Base-by-base conservation (phyloP, 495 filamentous ascomycete species). In the Penicillium nucicola region DNA sequence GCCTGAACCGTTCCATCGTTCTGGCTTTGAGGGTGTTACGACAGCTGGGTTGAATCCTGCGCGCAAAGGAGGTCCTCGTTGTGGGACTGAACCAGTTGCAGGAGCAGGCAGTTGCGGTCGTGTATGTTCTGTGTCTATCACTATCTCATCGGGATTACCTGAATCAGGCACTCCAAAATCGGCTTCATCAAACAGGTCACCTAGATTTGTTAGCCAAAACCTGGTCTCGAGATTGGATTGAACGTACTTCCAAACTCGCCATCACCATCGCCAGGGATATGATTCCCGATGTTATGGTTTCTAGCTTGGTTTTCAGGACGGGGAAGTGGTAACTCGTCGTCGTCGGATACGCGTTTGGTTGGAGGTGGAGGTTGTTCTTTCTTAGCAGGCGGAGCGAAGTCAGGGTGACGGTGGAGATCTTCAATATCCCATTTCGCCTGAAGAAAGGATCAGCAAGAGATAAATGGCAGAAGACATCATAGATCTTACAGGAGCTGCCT, bases 401-500 rank as follows among this genome's bases (percentile, higher is more conserved):
- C 84, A 6, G 82, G 77, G 67, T 93, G 91, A 31, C 91, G 79
- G 69, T 96, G 84, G 13, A 97, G 75, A n/a, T 84, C 83, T 3
- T 80, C 80, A 22, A 82, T 76, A 56, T 90, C 82, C 76, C 88
- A 92, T 68, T 78, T 89, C 11, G 78, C 73, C 61, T 87, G 67
- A 15, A 23, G 30, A 14, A 17, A 22, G 22, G n/a, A n/a, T 61
- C 14, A 50, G 45, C 34, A 45, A 8, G 18, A 15, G 12, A 15
- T 2, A 7, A 2, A 10, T 5, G 2, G 28, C 28, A 23, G 7
- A 31, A 9, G 13, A 15, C 12, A 12, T 23, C 12, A 20, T 31
- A 31, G 15, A 31, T 61, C 76, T 50, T 73, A 81, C 78, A 13
- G 83, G 81, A 30, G 67, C 70, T 20, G 80, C 77, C 71, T 90